A percentile compares a stretch with the other conserved stretches of the same genome.
Conservation (phyloP, 202 grass and related monocot species). For the Eragrostis tef region DNA sequence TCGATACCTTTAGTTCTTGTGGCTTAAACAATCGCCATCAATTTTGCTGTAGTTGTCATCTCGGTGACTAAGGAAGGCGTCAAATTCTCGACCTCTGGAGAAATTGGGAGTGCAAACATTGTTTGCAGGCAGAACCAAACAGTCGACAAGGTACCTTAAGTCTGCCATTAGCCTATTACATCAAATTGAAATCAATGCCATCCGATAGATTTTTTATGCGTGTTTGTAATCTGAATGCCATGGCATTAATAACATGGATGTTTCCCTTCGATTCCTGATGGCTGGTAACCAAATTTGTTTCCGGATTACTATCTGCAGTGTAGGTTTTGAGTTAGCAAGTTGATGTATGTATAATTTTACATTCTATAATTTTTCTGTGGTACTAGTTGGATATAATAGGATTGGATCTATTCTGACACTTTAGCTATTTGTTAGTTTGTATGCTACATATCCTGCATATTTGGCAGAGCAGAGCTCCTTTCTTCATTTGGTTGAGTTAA, state of each 20-base stretch:
- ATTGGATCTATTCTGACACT: not conserved
- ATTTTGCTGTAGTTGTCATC: constrained; percentile 63
- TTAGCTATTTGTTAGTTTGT: not conserved
- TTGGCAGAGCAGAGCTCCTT: not conserved
- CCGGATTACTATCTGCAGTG: not conserved
- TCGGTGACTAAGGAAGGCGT: constrained; percentile 96
- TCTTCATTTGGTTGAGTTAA: not conserved
- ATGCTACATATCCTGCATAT: not conserved
- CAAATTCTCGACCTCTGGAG: constrained; percentile 93
- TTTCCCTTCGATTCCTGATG: not conserved
- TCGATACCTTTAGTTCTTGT: not conserved
- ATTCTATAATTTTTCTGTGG: not conserved
- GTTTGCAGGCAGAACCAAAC: constrained; percentile 95
- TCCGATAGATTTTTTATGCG: not conserved
- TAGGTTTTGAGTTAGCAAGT: not conserved
- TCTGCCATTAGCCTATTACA: too few species aligned
- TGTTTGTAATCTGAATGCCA: not conserved
- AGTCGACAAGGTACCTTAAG: constrained; percentile 73
- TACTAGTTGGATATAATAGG: not conserved
- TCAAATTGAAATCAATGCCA: not conserved
- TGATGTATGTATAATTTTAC: not conserved
- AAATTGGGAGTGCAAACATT: constrained; percentile 89
- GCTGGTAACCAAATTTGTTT: too few species aligned
- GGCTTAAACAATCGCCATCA: not conserved
- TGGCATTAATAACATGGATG: not conserved